These are phyloP conservation scores for Trifolium pratense DNA, from an alignment of 306 rosid species.

Conservation along the genomic window DNA sequence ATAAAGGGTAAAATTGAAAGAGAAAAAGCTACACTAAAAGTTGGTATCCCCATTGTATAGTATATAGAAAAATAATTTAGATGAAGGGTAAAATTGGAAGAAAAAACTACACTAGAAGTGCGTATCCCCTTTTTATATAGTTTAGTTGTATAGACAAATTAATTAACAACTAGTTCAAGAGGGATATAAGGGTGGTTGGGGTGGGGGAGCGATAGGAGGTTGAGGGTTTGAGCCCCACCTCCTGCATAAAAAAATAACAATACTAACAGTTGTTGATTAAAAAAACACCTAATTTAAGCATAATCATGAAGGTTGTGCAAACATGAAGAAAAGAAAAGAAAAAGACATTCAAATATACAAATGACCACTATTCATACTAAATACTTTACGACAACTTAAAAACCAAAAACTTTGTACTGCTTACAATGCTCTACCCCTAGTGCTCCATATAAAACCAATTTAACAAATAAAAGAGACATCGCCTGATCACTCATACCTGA, in stretches of 20 bases:
- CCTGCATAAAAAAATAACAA: background rate
- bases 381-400: constrained; percentile 31
- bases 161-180: background rate
- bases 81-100: background rate
- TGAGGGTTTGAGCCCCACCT: background rate
- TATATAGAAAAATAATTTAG: background rate
- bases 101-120: background rate
- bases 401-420: background rate
- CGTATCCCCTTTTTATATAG: background rate
- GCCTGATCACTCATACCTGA: constrained; percentile 69
- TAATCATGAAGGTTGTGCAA: constrained; percentile 24
- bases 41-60: background rate
- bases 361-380: background rate
- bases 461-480: constrained; percentile 35
- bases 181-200: background rate
- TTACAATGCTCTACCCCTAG: constrained; percentile 7
- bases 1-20: background rate
- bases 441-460: constrained; percentile 34
- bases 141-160: background rate
- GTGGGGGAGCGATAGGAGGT: background rate
- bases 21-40: background rate
- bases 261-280: background rate
- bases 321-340: background rate
- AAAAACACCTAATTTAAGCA: background rate
- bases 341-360: constrained; percentile 32